Percentiles rank a stretch among this genome's conserved stretches.
These are phyloP conservation scores for Mucor ambiguus DNA, from an alignment of 371 early-diverging fungal genomes.

Conservation along the genomic window DNA sequence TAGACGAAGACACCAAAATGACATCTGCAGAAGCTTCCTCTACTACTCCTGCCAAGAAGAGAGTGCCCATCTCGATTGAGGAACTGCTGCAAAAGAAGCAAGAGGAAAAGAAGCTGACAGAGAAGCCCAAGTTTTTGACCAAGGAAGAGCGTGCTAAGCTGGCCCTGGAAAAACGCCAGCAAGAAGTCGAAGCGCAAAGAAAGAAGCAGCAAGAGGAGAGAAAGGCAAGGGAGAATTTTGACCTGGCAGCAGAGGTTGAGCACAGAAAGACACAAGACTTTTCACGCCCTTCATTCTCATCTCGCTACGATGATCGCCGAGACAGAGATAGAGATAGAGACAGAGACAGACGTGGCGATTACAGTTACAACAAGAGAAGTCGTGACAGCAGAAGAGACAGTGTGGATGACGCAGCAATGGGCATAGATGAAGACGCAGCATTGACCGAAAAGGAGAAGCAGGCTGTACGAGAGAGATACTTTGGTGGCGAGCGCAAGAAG, in stretches of 20 bases:
- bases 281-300: constrained; percentile 22
- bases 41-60: constrained; percentile 30
- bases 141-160: constrained; percentile 90
- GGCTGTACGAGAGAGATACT: constrained; percentile 73
- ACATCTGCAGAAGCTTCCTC: constrained; percentile 13
- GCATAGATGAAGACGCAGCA: constrained; percentile 21
- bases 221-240: constrained; percentile 58
- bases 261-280: constrained; percentile 39
- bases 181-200: constrained; percentile 79
- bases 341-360: constrained; percentile 14
- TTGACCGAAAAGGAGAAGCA: constrained; percentile 53
- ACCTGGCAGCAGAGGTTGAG: constrained; percentile 57
- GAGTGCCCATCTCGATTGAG: constrained; percentile 75
- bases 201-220: constrained; percentile 66
- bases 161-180: constrained; percentile 82
- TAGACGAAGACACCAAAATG: constrained; percentile 24
- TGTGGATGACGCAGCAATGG: constrained; percentile 1
- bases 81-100: constrained; percentile 72
- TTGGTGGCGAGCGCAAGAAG: constrained; percentile 81
- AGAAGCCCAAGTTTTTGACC: constrained; percentile 85
- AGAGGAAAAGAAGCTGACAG: constrained; percentile 53
- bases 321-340: constrained; percentile 14
- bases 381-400: constrained; percentile 13
- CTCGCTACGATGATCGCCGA: constrained; percentile 24
- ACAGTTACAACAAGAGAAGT: constrained; percentile 5